Conservation (phyloP, 257 asterid genomes). For the Plantago ovata region DNA sequence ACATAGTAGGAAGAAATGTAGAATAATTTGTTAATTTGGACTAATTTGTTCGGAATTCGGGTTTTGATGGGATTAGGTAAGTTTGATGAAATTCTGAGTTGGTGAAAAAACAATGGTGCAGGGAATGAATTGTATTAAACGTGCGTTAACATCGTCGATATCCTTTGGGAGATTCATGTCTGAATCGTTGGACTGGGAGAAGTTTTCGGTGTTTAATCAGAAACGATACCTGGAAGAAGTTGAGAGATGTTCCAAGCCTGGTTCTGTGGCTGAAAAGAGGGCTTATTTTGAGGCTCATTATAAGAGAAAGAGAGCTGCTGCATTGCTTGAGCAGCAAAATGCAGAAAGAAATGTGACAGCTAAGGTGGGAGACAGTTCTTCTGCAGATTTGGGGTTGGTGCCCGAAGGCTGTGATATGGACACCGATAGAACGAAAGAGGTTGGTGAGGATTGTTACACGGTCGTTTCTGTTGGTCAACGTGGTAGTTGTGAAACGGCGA, state of each 20-base stretch:
- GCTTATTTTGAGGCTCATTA: conserved; percentile 90
- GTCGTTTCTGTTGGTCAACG: conserved; percentile 18
- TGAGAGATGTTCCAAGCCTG: conserved; percentile 75
- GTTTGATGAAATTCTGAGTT: neutral
- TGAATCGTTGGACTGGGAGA: conserved; percentile 81
- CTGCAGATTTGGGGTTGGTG: conserved; percentile 12
- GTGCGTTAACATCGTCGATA: conserved; percentile 68
- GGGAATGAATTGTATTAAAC: conserved; percentile 53
- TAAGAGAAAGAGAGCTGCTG: conserved; percentile 68
- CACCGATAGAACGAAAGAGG: conserved; percentile 1
- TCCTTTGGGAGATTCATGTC: conserved; percentile 89
- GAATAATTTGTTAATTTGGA: too few species aligned
- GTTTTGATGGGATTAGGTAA: too few species aligned
- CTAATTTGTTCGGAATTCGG: too few species aligned
- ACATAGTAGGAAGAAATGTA: neutral
- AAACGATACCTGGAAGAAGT: conserved; percentile 81
- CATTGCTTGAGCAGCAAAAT: conserved; percentile 51
- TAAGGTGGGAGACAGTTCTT: conserved; percentile 18
- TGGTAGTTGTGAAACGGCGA: conserved; percentile 18
- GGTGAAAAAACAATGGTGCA: conserved; percentile 27
- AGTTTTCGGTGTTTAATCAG: conserved; percentile 79
- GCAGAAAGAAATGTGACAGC: conserved; percentile 18
- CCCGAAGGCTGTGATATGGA: too few species aligned
- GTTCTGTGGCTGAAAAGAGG: conserved; percentile 93
- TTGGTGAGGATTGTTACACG: conserved; percentile 1